Evolutionary conservation across 495 filamentous ascomycete species (phyloP).

Genomic region (Chlorociboria aeruginascens): DNA sequence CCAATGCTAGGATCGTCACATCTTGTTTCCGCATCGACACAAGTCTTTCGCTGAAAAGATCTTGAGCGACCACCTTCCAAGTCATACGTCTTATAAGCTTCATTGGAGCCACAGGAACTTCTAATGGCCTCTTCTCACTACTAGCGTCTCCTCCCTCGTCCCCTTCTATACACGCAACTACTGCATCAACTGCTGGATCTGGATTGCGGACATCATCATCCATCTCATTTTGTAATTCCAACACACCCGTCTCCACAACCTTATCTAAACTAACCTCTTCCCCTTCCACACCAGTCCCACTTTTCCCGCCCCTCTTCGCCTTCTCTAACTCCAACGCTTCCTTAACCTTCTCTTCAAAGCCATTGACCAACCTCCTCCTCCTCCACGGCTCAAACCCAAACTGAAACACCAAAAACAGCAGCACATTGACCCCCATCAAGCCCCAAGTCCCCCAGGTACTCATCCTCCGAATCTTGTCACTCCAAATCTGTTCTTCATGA

Average conservation of each 20-base stretch:
- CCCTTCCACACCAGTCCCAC: not conserved
- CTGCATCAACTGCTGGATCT: conserved; percentile 12
- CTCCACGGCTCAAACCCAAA: conserved; percentile 94
- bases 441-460: conserved; percentile 98
- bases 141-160: conserved; percentile 7
- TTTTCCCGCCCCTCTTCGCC: conserved; percentile 8
- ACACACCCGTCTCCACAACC: conserved; percentile 6
- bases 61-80: conserved; percentile 38
- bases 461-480: conserved; percentile 90
- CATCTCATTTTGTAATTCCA: conserved; percentile 14
- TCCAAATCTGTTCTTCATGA: conserved; percentile 99
- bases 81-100: conserved; percentile 21
- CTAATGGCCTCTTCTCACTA: conserved; percentile 10
- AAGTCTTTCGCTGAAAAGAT: conserved; percentile 59
- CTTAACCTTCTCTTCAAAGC: conserved; percentile 67
- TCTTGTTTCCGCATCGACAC: conserved; percentile 62
- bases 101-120: conserved; percentile 5
- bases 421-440: conserved; percentile 89
- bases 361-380: conserved; percentile 61
- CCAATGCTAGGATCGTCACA: conserved; percentile 54
- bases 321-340: conserved; percentile 71
- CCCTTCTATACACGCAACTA: conserved; percentile 8
- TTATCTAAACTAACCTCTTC: conserved; percentile 10
- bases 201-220: not conserved
- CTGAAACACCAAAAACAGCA: conserved; percentile 81